phyloP scores from a whole-genome alignment of 208 protist genomes.

The Trypanosoma lewisi region DNA sequence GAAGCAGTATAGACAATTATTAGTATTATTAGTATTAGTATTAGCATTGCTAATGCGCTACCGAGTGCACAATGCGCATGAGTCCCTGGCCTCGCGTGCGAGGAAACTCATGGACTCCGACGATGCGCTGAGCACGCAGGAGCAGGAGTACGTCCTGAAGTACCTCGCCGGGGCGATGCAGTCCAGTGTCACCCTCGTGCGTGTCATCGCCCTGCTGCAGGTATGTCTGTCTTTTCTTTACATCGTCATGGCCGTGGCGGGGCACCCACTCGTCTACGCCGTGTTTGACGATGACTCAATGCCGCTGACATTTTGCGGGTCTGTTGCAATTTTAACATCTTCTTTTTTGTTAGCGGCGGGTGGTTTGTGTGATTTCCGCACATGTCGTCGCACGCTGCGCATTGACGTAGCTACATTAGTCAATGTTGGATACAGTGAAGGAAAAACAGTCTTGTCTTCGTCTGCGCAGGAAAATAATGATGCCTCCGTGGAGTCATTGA shows the following conservation, averaged over 20 bases:
- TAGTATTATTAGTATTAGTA: neutral
- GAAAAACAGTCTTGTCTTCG: neutral
- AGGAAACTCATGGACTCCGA: conserved; percentile 36
- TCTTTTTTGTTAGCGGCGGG: conserved; percentile 24
- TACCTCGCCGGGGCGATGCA: conserved; percentile 53
- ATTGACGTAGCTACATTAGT: conserved; percentile 17
- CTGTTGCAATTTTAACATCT: conserved; percentile 24
- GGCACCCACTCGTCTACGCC: conserved; percentile 42
- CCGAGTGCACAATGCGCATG: conserved; percentile 30
- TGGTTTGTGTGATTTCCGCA: conserved; percentile 28
- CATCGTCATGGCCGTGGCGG: conserved; percentile 36
- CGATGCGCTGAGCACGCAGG: conserved; percentile 55
- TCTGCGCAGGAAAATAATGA: neutral
- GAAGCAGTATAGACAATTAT: too few relatives aligned
- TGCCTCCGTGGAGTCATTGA: neutral
- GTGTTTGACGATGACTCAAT: conserved; percentile 25
- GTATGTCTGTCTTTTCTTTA: conserved; percentile 52
- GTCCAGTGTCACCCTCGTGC: conserved; percentile 34
- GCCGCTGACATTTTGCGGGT: conserved; percentile 18
- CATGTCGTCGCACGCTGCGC: conserved; percentile 26
- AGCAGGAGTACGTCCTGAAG: conserved; percentile 68
- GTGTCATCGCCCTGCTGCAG: conserved; percentile 56
- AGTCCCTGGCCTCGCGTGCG: conserved; percentile 23
- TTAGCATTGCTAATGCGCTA: conserved; percentile 42
- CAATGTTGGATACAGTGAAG: neutral